Percentiles rank a stretch among this genome's conserved stretches.
Conservation (phyloP, 495 filamentous ascomycete genomes). For the Tuber magnatum region DNA sequence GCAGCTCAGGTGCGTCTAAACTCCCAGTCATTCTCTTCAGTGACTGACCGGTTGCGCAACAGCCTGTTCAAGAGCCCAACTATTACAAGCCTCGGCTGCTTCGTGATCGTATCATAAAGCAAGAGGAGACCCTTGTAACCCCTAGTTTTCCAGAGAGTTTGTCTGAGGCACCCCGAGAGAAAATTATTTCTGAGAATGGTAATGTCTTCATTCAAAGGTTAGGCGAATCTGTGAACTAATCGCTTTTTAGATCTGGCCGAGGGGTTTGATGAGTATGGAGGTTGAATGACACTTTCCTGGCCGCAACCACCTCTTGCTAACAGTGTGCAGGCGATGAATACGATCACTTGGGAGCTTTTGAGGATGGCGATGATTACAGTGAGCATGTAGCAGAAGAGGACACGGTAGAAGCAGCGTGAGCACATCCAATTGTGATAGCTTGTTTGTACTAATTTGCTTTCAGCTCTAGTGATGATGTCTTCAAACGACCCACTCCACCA, state of each 20-base stretch:
- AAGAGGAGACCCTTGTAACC: neutral
- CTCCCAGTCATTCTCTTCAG: too few species aligned
- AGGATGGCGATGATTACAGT: constrained; percentile 20
- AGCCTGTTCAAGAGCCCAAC: neutral
- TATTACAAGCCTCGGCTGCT: neutral
- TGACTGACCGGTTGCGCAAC: neutral
- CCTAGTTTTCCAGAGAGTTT: neutral
- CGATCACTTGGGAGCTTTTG: constrained; percentile 39
- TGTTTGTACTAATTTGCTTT: constrained; percentile 12
- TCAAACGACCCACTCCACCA: constrained; percentile 16
- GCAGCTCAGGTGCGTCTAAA: constrained; percentile 18
- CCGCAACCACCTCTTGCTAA: constrained; percentile 1
- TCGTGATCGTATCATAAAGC: constrained; percentile 4
- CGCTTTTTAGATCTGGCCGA: constrained; percentile 21
- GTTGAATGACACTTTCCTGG: constrained; percentile 5
- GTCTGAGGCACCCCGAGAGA: neutral
- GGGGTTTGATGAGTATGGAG: constrained; percentile 38
- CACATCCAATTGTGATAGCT: neutral
- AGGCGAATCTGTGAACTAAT: neutral
- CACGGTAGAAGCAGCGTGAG: constrained; percentile 9
- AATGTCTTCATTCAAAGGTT: neutral
- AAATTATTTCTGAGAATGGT: neutral
- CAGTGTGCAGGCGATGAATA: constrained; percentile 30
- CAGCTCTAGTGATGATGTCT: constrained; percentile 12
- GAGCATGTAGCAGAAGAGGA: constrained; percentile 39